These are phyloP conservation scores for Talaromyces sp. DNA, from an alignment of 2,329 filamentous ascomycete species.

Conservation along the genomic window DNA sequence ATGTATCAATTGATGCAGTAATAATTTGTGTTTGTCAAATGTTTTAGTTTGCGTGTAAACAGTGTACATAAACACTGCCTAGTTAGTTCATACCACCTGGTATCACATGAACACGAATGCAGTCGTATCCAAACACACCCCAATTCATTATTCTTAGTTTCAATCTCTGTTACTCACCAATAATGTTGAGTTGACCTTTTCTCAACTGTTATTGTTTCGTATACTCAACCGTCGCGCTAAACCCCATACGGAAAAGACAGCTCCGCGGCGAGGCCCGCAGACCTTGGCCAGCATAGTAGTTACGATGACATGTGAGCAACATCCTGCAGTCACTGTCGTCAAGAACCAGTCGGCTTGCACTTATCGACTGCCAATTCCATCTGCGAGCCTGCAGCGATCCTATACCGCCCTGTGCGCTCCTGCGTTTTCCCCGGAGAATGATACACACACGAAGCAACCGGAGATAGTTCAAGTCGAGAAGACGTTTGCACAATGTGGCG, in stretches of 20 bases:
- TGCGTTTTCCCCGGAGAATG: background rate
- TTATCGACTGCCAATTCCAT: background rate
- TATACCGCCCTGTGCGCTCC: background rate
- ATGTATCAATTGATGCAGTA: background rate
- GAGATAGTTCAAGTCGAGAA: background rate
- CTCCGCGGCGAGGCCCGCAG: background rate
- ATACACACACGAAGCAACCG: background rate
- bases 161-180: too few species aligned
- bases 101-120: background rate
- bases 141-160: background rate
- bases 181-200: background rate
- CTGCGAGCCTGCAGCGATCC: background rate
- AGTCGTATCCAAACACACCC: background rate
- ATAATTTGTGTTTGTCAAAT: background rate
- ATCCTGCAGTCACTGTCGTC: background rate
- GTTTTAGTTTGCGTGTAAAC: background rate
- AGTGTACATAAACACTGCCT: background rate
- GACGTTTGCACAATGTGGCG: conserved; percentile 75
- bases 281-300: background rate
- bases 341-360: background rate
- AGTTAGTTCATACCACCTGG: background rate
- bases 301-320: background rate
- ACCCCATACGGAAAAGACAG: conserved; percentile 8
- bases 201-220: background rate
- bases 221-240: background rate